phyloP scores from a whole-genome alignment of 306 rosid genomes.

The Amphicarpaea edgeworthii region DNA sequence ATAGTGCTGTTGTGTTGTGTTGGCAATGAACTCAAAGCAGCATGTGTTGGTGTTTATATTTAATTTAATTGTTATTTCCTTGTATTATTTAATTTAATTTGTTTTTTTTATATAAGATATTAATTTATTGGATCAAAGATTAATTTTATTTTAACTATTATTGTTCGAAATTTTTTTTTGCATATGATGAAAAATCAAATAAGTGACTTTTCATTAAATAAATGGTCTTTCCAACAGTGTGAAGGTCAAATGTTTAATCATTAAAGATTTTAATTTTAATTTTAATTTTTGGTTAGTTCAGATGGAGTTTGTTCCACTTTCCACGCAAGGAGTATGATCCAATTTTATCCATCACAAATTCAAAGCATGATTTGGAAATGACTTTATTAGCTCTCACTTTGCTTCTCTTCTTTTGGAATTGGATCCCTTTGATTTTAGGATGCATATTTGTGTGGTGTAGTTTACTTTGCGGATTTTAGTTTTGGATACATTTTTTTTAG shows the following conservation, averaged over 20 bases:
- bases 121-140: too few species aligned
- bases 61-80: too few species aligned
- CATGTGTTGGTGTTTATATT: slow-evolving; percentile 8
- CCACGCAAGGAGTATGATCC: slow-evolving; percentile 25
- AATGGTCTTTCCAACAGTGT: too few species aligned
- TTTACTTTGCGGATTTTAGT: too few species aligned
- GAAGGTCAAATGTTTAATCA: too few species aligned
- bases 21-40: not conserved
- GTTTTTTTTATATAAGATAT: too few species aligned
- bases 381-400: not conserved
- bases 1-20: not conserved
- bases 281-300: not conserved
- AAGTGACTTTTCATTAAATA: too few species aligned
- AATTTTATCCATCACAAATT: slow-evolving; percentile 9
- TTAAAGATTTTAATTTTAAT: not conserved
- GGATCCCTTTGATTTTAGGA: slow-evolving; percentile 21
- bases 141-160: too few species aligned
- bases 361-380: not conserved
- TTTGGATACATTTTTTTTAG: too few species aligned
- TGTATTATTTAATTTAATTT: too few species aligned
- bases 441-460: slow-evolving; percentile 3
- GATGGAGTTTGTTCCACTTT: slow-evolving; percentile 32
- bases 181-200: too few species aligned
- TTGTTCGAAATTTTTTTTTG: too few species aligned
- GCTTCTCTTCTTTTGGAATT: slow-evolving; percentile 11